phyloP scores from a whole-genome alignment of 345 rosid species.

The Acer negundo region DNA sequence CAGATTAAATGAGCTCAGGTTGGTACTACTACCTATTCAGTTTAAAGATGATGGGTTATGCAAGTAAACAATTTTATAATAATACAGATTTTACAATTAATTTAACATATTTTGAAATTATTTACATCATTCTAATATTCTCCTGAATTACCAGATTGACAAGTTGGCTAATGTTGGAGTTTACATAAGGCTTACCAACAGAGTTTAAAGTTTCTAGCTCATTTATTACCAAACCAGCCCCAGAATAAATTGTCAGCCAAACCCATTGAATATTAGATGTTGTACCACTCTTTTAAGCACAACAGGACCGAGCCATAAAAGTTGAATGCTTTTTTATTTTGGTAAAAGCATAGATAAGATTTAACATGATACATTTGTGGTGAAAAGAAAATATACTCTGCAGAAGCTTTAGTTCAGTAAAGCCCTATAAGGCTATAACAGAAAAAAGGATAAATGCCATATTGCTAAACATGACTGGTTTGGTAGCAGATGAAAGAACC shows the following conservation, averaged over 20 bases:
- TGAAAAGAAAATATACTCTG: not conserved
- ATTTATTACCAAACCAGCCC: not conserved
- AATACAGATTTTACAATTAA: not conserved
- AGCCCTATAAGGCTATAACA: not conserved
- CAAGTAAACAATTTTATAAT: not conserved
- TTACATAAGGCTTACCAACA: not conserved
- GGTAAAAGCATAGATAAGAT: not conserved
- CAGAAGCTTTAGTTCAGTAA: not conserved
- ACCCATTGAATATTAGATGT: not conserved
- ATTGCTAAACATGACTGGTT: not conserved
- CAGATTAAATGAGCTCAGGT: not conserved
- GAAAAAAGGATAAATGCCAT: not conserved
- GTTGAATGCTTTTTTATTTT: too few species aligned
- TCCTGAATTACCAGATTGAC: not conserved
- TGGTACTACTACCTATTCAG: not conserved
- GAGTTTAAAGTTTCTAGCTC: not conserved
- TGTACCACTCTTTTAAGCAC: constrained; percentile 3
- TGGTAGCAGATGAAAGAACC: not conserved
- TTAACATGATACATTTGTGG: not conserved
- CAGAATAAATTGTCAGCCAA: not conserved
- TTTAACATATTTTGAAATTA: not conserved
- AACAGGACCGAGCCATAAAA: not conserved
- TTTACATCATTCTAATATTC: not conserved
- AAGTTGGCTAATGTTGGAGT: not conserved
- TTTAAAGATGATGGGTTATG: not conserved